These are phyloP conservation scores for Effrenium voratum DNA, from an alignment of 73 alveolate genomes.

Conservation along the genomic window DNA sequence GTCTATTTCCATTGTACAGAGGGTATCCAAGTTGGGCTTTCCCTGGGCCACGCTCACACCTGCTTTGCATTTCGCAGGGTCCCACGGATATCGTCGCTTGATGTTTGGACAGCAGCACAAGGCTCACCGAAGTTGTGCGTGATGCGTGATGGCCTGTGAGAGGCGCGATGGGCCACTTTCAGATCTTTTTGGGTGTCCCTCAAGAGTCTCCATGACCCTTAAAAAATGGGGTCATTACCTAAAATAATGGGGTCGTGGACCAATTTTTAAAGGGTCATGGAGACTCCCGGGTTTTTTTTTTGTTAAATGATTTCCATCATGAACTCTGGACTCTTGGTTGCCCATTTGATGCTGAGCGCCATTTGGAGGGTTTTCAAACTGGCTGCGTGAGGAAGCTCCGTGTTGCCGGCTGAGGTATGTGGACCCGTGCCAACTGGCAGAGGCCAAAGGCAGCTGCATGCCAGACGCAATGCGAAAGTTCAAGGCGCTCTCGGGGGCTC, in stretches of 20 bases:
- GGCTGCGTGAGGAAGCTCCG: neutral
- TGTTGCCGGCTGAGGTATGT: conserved; percentile 14
- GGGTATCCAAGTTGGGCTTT: no score
- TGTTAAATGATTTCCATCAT: neutral
- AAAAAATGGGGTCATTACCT: neutral
- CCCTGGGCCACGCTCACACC: no score
- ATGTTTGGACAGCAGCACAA: no score
- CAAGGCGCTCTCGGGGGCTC: neutral
- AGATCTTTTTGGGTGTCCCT: no score
- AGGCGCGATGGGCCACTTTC: no score
- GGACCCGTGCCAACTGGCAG: conserved; percentile 57
- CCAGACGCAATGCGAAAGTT: conserved; percentile 40
- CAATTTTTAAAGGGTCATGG: neutral
- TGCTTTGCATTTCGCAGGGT: no score
- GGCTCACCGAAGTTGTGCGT: no score
- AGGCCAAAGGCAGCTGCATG: conserved; percentile 76
- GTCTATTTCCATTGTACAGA: no score
- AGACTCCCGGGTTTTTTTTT: neutral
- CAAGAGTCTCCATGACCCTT: no score
- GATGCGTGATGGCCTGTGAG: no score
- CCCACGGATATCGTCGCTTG: no score
- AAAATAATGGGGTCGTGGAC: neutral
- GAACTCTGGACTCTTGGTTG: neutral
- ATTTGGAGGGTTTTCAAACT: neutral
- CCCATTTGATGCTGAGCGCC: neutral